Percentiles rank a stretch among this genome's conserved stretches.
These are phyloP conservation scores for Leccinum longicurvipes DNA, from an alignment of 768 basidiomycete species.

Conservation along the genomic window DNA sequence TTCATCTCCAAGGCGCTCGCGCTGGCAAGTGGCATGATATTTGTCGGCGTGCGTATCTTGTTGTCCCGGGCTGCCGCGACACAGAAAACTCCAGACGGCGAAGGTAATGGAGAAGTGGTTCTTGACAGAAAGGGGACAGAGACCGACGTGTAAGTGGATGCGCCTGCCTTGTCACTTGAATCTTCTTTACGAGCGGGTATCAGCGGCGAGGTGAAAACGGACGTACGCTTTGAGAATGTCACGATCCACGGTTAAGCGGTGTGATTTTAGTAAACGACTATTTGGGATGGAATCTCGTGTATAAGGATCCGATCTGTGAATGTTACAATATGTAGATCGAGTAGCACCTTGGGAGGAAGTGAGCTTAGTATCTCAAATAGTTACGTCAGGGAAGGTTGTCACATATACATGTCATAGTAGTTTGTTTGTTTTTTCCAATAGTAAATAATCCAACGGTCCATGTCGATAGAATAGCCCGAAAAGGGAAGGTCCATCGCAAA, in stretches of 20 bases:
- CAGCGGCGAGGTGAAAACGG: neutral
- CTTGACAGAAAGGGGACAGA: neutral
- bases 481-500: too few species aligned
- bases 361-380: neutral
- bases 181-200: neutral
- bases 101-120: neutral
- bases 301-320: neutral
- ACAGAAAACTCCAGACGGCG: neutral
- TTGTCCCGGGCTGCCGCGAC: neutral
- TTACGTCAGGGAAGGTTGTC: too few species aligned
- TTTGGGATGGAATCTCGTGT: neutral
- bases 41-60: conserved; percentile 14
- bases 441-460: too few species aligned
- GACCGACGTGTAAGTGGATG: neutral
- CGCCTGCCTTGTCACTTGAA: neutral
- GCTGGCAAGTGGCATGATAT: neutral
- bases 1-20: conserved; percentile 4
- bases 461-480: too few species aligned
- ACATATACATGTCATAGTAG: too few species aligned
- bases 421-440: too few species aligned
- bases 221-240: neutral
- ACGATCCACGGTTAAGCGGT: neutral
- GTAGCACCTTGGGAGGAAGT: neutral
- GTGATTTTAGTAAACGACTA: neutral
- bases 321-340: neutral